Conservation (phyloP, 2,329 filamentous ascomycete genomes). For the Orbilia quercus region DNA sequence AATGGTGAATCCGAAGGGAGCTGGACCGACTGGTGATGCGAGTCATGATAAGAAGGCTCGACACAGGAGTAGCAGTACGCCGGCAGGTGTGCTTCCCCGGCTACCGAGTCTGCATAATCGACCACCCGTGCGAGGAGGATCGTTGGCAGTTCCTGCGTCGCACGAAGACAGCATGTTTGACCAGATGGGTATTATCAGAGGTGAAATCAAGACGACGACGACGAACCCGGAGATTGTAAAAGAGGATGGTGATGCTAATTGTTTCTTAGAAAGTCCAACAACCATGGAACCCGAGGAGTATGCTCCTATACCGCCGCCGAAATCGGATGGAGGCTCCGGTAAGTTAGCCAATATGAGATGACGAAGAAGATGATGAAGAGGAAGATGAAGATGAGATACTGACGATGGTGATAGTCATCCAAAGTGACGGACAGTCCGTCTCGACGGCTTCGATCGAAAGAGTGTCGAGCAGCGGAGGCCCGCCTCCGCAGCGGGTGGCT, state of each 20-base stretch:
- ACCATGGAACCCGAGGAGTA: conserved; percentile 29
- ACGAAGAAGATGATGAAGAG: neutral
- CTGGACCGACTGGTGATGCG: conserved; percentile 11
- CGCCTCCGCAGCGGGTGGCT: conserved; percentile 23
- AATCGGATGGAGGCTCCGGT: conserved; percentile 48
- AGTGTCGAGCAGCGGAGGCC: conserved; percentile 44
- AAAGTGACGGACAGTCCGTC: conserved; percentile 47
- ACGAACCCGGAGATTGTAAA: neutral
- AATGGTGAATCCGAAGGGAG: conserved; percentile 42
- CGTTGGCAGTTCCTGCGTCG: conserved; percentile 29
- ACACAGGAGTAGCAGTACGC: conserved; percentile 59
- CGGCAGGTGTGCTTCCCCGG: conserved; percentile 58
- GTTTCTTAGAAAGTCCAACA: conserved; percentile 33
- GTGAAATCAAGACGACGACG: conserved; percentile 17
- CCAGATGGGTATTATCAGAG: conserved; percentile 44
- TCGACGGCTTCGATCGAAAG: conserved; percentile 52
- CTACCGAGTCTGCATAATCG: conserved; percentile 59
- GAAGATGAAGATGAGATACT: neutral
- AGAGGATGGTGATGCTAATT: conserved; percentile 17
- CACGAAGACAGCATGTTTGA: conserved; percentile 45
- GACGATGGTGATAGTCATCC: conserved; percentile 13
- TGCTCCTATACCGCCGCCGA: conserved; percentile 27
- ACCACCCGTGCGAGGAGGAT: conserved; percentile 54
- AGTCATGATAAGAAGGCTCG: conserved; percentile 37
- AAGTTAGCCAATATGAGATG: conserved; percentile 15